Base-by-base conservation (phyloP, 768 basidiomycete species). In the Suillus hirtellus region DNA sequence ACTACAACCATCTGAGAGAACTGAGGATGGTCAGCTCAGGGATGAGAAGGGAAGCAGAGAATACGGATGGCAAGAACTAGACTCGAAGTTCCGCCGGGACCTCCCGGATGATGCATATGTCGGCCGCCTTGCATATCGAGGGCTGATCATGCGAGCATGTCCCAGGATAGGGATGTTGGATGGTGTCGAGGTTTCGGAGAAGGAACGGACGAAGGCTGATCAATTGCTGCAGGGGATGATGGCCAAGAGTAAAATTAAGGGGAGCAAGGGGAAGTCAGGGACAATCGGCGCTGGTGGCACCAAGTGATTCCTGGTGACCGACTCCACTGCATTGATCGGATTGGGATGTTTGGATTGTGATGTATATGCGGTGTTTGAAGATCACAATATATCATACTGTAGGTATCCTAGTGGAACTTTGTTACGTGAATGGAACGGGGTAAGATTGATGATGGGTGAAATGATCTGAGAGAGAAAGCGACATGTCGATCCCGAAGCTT, bases 61-160 rank as follows among this genome's bases (percentile, higher is more conserved):
- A 47, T 69, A 66, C 62, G 76, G 71, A 58, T 97, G 94, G 93
- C 80, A 86, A 68, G 88, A 88, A 67, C 78, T 93, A 74, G 96
- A 98, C 76, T 78, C 80, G 17, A 89, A 89, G 71, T 98, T 96
- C 82, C 87, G 96, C 21, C 88, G 90, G 72, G 89, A 92, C 66
- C 82, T 99, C 56, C 96, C 96, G 56, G 92, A 98, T 77, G 89
- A 85, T 58, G 85, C 84, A 74, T 98, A 98, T 73, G 85, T 91
- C 55, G 92, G 91, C 27, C 86, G 96, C 46, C 81, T 96, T 38
- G 91, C 87, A 52, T 99, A 98, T 77, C 89, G 96, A 52, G 95
- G 95, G 46, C 80, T 95, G 62, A 80, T 96, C 54, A 94, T 96
- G 91, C 78, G 86, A 31, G 86, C 84, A 38, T 93, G 92, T 72